Evolutionary conservation across 345 rosid species (phyloP).

Genomic region (Carallia brachiata): DNA sequence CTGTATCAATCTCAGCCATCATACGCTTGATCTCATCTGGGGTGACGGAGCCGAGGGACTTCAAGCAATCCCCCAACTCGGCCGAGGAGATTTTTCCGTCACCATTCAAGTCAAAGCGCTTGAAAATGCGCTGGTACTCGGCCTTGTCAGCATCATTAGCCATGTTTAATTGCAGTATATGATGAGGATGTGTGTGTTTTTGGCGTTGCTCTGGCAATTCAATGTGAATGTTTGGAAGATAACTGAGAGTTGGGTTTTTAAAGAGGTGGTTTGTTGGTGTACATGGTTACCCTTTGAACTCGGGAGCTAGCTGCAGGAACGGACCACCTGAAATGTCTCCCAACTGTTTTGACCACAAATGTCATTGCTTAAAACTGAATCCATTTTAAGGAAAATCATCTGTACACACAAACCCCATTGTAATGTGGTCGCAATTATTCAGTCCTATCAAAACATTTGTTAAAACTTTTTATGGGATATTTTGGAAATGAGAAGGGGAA

Average conservation of each 20-base stretch:
- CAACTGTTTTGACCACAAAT: not conserved
- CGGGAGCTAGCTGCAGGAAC: constrained; percentile 18
- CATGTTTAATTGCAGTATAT: constrained; percentile 29
- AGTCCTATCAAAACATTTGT: no score
- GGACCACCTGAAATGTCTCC: constrained; percentile 31
- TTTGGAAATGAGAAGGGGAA: no score
- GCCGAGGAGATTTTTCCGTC: constrained; percentile 77
- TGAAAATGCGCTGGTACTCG: constrained; percentile 66
- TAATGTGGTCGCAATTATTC: no score
- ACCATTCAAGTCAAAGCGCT: constrained; percentile 73
- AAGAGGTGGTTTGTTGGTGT: constrained; percentile 7
- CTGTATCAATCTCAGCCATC: constrained; percentile 92
- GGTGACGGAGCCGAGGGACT: constrained; percentile 61
- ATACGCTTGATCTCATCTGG: constrained; percentile 60
- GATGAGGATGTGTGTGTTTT: constrained; percentile 6
- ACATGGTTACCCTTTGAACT: constrained; percentile 24
- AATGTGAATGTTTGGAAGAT: not conserved
- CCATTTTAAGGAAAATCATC: no score
- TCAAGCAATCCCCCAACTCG: constrained; percentile 75
- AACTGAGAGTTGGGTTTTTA: constrained; percentile 10
- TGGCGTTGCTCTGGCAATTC: not conserved
- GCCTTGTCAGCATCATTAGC: constrained; percentile 54
- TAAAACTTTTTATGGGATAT: no score
- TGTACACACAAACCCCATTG: no score
- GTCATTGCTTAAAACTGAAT: no score